Conservation (phyloP, 495 filamentous ascomycete genomes). For the Penicillium lividum region DNA sequence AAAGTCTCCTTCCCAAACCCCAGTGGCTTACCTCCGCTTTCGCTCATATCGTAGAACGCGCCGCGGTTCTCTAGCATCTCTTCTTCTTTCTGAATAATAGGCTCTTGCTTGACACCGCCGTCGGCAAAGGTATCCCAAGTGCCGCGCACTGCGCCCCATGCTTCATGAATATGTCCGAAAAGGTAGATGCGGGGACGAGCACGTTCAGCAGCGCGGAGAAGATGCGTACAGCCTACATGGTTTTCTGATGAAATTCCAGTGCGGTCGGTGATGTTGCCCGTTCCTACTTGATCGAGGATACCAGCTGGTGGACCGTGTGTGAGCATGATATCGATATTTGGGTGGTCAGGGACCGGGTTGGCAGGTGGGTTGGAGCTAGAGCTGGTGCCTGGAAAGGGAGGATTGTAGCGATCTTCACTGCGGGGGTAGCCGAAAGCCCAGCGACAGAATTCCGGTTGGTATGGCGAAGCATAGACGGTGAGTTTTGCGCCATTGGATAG, state of each 20-base stretch:
- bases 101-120: constrained; percentile 23
- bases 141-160: constrained; percentile 65
- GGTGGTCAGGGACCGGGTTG: constrained; percentile 51
- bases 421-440: constrained; percentile 65
- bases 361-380: constrained; percentile 17
- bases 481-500: constrained; percentile 60
- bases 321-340: constrained; percentile 62
- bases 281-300: constrained; percentile 53
- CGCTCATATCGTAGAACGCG: constrained; percentile 47
- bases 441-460: constrained; percentile 58
- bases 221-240: constrained; percentile 50
- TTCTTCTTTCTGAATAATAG: constrained; percentile 36
- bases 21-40: constrained; percentile 32
- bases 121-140: constrained; percentile 46
- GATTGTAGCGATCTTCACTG: constrained; percentile 57
- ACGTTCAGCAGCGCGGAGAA: constrained; percentile 44
- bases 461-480: constrained; percentile 70
- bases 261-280: constrained; percentile 7
- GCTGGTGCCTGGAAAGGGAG: constrained; percentile 19
- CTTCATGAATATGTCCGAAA: constrained; percentile 69
- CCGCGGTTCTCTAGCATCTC: constrained; percentile 42
- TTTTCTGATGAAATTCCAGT: neutral
- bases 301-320: constrained; percentile 72
- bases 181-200: constrained; percentile 54
- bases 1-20: constrained; percentile 59